Evolutionary conservation across 2,329 filamentous ascomycete genomes (phyloP).

Genomic region (Colletotrichum sp.): DNA sequence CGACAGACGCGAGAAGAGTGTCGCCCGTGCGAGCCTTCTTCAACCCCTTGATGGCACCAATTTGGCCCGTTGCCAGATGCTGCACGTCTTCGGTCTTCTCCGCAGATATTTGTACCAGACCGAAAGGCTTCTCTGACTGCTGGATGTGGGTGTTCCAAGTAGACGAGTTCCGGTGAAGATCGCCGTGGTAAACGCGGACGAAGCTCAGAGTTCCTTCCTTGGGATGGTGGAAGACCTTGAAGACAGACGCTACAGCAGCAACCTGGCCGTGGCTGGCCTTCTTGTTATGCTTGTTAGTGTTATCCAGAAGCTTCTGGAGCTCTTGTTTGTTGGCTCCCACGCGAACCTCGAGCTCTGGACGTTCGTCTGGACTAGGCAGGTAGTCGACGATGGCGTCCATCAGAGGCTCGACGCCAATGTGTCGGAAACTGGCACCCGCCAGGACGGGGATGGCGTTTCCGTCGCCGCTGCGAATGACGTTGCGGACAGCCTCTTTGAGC

Average conservation of each 20-base stretch:
- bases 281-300: constrained; percentile 32
- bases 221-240: constrained; percentile 93
- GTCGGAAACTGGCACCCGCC: constrained; percentile 89
- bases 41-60: constrained; percentile 89
- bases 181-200: constrained; percentile 88
- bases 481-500: constrained; percentile 76
- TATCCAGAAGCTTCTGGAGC: constrained; percentile 34
- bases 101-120: constrained; percentile 88
- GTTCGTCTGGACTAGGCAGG: constrained; percentile 80
- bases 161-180: constrained; percentile 72
- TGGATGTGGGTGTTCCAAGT: constrained; percentile 89
- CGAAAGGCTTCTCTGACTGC: constrained; percentile 78
- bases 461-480: constrained; percentile 69
- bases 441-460: constrained; percentile 85
- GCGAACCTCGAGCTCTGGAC: constrained; percentile 79
- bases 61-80: constrained; percentile 83
- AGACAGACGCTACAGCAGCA: constrained; percentile 70
- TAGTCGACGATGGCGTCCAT: constrained; percentile 89
- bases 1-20: constrained; percentile 79
- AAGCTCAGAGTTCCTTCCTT: constrained; percentile 89
- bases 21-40: constrained; percentile 94
- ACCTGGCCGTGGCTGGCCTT: constrained; percentile 34
- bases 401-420: constrained; percentile 91
- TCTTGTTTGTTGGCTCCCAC: constrained; percentile 62
- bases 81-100: constrained; percentile 85